Percentiles rank a stretch among this genome's conserved stretches.
phyloP scores from a whole-genome alignment of 768 basidiomycete genomes.

The Tricholomella constricta region DNA sequence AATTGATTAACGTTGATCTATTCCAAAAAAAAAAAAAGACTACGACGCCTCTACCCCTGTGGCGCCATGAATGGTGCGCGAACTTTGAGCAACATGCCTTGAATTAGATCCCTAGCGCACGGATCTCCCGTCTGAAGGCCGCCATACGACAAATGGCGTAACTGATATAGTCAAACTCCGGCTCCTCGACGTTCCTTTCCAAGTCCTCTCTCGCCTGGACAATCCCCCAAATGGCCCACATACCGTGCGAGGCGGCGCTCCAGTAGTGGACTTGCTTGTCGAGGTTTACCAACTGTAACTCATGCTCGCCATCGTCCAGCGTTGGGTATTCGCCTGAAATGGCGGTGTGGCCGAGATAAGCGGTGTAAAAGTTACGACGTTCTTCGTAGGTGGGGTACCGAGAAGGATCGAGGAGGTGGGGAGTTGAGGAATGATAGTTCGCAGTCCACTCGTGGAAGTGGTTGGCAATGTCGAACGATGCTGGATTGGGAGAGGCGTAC shows the following conservation, averaged over 20 bases:
- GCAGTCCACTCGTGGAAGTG: constrained; percentile 98
- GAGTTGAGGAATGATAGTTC: constrained; percentile 74
- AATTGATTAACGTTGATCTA: constrained; percentile 7
- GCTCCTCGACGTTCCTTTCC: constrained; percentile 54
- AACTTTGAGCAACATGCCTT: background rate
- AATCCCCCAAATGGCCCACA: constrained; percentile 96
- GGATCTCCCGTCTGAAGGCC: constrained; percentile 59
- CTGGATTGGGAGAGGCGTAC: constrained; percentile 90
- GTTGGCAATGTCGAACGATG: constrained; percentile 95
- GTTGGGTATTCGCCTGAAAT: constrained; percentile 33
- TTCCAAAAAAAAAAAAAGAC: background rate
- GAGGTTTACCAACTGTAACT: constrained; percentile 54
- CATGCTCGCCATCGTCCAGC: constrained; percentile 34
- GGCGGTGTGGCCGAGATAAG: constrained; percentile 69
- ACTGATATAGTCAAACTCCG: constrained; percentile 88
- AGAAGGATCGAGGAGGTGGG: constrained; percentile 63
- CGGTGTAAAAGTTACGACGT: constrained; percentile 80
- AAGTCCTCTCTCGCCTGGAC: constrained; percentile 84
- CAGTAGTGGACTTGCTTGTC: constrained; percentile 83
- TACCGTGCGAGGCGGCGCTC: constrained; percentile 88
- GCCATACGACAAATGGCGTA: constrained; percentile 75
- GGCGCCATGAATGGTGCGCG: background rate
- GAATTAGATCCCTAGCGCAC: constrained; percentile 41
- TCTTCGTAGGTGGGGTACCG: constrained; percentile 74
- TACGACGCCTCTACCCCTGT: background rate